Evolutionary conservation across 2,329 filamentous ascomycete genomes (phyloP), one percentile per base, ranked within the genome.

Genomic region (Purpureocillium takamizusanense): DNA sequence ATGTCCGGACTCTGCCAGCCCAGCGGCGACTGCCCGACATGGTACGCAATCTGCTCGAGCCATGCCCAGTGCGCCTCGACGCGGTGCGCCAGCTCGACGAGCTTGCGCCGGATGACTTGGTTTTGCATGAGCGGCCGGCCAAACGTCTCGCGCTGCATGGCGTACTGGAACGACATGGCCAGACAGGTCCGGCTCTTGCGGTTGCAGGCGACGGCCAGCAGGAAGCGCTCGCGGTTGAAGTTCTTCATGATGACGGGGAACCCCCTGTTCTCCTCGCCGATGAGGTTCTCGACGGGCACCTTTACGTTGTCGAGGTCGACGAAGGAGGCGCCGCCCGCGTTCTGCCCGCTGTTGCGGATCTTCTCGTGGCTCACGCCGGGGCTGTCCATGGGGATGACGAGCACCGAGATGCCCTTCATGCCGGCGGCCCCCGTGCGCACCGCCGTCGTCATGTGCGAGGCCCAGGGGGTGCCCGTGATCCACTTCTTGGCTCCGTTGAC

Each of bases 401-500:
- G 56, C 2, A 79, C 62, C 1, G 74, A 76, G 23, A 81, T 65
- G 4, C 76, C 76, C 2, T 50, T 48, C 37, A 63, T 63, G 10
- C 76, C 76, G 1, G 66, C 55, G 0, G 66, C 70, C 4, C 75
- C 74, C 1, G 76, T 81, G 7, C 76, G 65, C 5, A 79, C 76
- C 2, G 77, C 78, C 11, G 77, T 75, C 0, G 77, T 78, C 54
- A 74, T 72, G 51, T 77, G 76, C 35, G 76, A 69, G 11, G 78
- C 73, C 65, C 68, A 77, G 2, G 74, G 68, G 12, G 66, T 72
- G 34, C 76, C 76, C 1, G 79, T 81, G 46, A 83, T 82, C 76
- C 77, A 81, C 53, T 81, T 81, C 63, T 83, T 83, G 36, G 70
- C 69, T 1, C 78, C 79, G 40, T 79, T 81, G n/a, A 83, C 75